phyloP scores from a whole-genome alignment of 257 asterid species.

The Solanum okadae region DNA sequence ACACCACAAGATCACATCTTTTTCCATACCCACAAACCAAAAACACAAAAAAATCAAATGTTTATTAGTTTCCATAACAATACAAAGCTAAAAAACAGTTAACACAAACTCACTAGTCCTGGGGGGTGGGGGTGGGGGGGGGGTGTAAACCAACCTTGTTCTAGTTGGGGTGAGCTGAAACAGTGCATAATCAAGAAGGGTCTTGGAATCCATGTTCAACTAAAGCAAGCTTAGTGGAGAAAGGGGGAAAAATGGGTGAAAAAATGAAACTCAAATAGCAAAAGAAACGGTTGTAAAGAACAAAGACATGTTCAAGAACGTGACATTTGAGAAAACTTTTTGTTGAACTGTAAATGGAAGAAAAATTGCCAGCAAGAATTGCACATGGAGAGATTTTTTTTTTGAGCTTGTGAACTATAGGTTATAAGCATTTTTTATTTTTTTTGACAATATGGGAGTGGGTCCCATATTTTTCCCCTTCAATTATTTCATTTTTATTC shows the following conservation, averaged over 20 bases:
- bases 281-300: background rate
- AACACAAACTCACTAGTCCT: background rate
- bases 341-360: slow-evolving; percentile 36
- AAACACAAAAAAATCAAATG: background rate
- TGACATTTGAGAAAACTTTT: slow-evolving; percentile 21
- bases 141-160: slow-evolving; percentile 44
- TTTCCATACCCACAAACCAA: slow-evolving; percentile 14
- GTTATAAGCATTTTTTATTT: background rate
- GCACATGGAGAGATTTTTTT: slow-evolving; percentile 43
- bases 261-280: background rate
- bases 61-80: slow-evolving; percentile 6
- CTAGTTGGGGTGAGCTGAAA: slow-evolving; percentile 86
- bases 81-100: background rate
- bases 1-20: slow-evolving; percentile 81
- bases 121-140: background rate
- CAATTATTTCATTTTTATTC: background rate
- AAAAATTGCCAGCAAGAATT: slow-evolving; percentile 44
- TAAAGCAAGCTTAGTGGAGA: background rate
- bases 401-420: background rate
- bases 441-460: slow-evolving; percentile 1
- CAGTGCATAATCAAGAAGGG: slow-evolving; percentile 70
- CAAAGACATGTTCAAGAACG: slow-evolving; percentile 19
- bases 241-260: background rate
- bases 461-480: background rate
- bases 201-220: slow-evolving; percentile 38